Percentiles rank a stretch among this genome's conserved stretches.
These are phyloP conservation scores for Podosphaera aphanis DNA, from an alignment of 2,329 filamentous ascomycete genomes.

Conservation along the genomic window DNA sequence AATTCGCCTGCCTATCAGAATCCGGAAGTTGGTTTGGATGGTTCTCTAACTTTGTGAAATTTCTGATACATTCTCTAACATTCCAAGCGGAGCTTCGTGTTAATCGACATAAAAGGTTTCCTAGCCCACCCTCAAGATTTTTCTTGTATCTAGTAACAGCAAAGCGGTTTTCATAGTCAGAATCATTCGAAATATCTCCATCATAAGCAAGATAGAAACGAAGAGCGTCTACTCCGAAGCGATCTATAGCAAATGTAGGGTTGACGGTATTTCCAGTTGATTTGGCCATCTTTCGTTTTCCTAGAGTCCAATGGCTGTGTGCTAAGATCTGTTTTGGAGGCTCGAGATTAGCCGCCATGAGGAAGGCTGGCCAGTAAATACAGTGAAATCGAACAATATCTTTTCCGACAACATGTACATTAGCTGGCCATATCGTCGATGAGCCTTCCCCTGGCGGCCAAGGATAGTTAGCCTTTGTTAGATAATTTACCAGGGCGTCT, in stretches of 20 bases:
- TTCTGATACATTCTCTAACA: constrained; percentile 21
- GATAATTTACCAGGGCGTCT: constrained; percentile 83
- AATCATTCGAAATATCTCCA: constrained; percentile 53
- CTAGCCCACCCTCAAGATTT: constrained; percentile 50
- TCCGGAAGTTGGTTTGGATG: not conserved
- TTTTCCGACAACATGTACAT: constrained; percentile 85
- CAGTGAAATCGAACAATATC: constrained; percentile 93
- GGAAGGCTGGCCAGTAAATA: constrained; percentile 92
- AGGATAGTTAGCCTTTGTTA: constrained; percentile 71
- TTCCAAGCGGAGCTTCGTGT: constrained; percentile 47
- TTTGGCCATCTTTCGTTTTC: constrained; percentile 86
- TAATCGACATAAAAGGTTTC: constrained; percentile 56
- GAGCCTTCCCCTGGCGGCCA: constrained; percentile 43
- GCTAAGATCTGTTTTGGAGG: constrained; percentile 60
- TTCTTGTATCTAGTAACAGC: constrained; percentile 63
- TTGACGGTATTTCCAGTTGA: constrained; percentile 88
- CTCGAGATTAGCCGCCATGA: constrained; percentile 67
- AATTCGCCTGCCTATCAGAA: too few species aligned
- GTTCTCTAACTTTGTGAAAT: too few species aligned
- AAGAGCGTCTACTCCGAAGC: constrained; percentile 71
- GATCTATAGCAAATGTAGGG: constrained; percentile 71
- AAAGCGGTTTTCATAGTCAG: constrained; percentile 60
- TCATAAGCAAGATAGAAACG: constrained; percentile 72
- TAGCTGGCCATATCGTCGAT: constrained; percentile 59
- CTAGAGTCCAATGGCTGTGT: constrained; percentile 90